A percentile compares a stretch with the other conserved stretches of the same genome.
Conservation (phyloP, 345 rosid genomes). For the Salix koriyanagi region DNA sequence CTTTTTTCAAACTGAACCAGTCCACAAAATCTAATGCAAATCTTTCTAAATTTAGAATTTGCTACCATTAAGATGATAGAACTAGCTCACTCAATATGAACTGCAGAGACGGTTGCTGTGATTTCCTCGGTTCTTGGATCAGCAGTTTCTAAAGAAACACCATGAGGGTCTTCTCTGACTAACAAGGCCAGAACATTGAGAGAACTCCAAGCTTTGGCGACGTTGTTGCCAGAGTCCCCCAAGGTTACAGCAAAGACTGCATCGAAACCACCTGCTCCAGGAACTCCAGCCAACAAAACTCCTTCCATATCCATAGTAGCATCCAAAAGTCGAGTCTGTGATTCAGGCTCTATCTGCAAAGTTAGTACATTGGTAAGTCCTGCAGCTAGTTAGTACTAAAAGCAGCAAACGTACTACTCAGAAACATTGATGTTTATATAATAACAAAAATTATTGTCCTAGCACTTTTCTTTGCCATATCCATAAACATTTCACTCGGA, state of each 20-base stretch:
- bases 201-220: constrained; percentile 67
- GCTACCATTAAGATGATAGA: background rate
- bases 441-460: background rate
- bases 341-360: constrained; percentile 86
- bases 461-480: background rate
- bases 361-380: background rate
- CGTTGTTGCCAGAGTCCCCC: constrained; percentile 54
- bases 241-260: constrained; percentile 75
- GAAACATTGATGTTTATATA: background rate
- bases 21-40: background rate
- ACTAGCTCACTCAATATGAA: constrained; percentile 41
- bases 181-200: constrained; percentile 70
- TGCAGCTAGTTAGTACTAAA: background rate
- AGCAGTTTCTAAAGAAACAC: constrained; percentile 70
- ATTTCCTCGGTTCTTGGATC: constrained; percentile 69
- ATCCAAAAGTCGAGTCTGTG: constrained; percentile 71
- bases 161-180: constrained; percentile 87
- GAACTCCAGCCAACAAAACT: constrained; percentile 86
- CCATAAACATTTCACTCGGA: background rate
- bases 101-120: constrained; percentile 53
- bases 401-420: background rate
- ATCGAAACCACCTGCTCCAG: constrained; percentile 98
- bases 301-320: constrained; percentile 82
- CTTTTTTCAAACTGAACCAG: background rate
- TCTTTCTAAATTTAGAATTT: background rate